Percentiles rank a stretch among this genome's conserved stretches.
phyloP scores from a whole-genome alignment of 2,329 filamentous ascomycete genomes.

The Beauveria pseudobassiana region DNA sequence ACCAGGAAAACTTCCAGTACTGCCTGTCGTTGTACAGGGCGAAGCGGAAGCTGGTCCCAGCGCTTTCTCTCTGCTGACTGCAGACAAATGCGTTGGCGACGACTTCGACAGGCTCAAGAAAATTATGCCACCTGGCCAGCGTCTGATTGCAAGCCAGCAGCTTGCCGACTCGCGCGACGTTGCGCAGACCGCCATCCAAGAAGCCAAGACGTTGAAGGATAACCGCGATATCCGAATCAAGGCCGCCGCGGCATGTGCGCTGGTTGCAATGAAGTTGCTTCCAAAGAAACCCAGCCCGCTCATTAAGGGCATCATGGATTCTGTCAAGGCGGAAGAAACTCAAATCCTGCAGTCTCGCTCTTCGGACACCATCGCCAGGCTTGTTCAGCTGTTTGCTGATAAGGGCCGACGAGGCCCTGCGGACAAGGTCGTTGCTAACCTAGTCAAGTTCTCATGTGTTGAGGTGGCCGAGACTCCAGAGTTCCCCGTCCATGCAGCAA shows the following conservation, averaged over 20 bases:
- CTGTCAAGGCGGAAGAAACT: slow-evolving; percentile 91
- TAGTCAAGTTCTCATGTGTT: slow-evolving; percentile 96
- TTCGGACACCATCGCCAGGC: slow-evolving; percentile 71
- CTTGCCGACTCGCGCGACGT: slow-evolving; percentile 69
- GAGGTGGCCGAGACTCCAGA: slow-evolving; percentile 97
- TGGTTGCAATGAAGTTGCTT: slow-evolving; percentile 79
- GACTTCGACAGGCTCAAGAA: slow-evolving; percentile 89
- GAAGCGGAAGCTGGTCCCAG: slow-evolving; percentile 85
- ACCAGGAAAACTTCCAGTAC: slow-evolving; percentile 63
- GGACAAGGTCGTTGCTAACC: slow-evolving; percentile 90
- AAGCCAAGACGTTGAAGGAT: slow-evolving; percentile 72
- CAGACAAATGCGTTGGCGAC: slow-evolving; percentile 76
- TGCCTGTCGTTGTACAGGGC: slow-evolving; percentile 90
- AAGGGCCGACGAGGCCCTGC: slow-evolving; percentile 76
- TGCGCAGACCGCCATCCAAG: slow-evolving; percentile 64
- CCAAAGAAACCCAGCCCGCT: slow-evolving; percentile 90
- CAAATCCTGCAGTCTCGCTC: slow-evolving; percentile 80
- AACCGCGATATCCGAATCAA: slow-evolving; percentile 78
- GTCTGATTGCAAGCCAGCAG: slow-evolving; percentile 73
- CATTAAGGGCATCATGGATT: slow-evolving; percentile 98
- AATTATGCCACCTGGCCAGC: slow-evolving; percentile 78
- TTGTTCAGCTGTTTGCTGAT: slow-evolving; percentile 80
- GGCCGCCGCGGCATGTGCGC: slow-evolving; percentile 76
- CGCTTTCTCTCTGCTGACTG: slow-evolving; percentile 81
- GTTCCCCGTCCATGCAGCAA: slow-evolving; percentile 73